Base-by-base conservation (phyloP, 2,329 filamentous ascomycete species). In the Fusarium odoratissimum region DNA sequence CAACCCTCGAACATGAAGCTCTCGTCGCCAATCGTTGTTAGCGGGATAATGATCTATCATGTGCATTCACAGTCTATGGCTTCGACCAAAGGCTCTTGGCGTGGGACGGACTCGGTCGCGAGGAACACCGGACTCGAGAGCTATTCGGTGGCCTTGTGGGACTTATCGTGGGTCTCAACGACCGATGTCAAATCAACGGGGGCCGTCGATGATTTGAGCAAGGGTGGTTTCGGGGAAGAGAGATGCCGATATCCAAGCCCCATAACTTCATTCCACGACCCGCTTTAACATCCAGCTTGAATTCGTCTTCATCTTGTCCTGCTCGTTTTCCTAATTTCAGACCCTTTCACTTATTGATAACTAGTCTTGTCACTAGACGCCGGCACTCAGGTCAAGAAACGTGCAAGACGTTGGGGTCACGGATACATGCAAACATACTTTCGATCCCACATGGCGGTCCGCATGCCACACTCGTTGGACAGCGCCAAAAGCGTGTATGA, bases 341-440 rank as follows among this genome's bases (percentile, higher is more conserved):
- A 49, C 30, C 31, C 23, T 63, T 41, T 33, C 41, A 35, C 45
- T 41, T 54, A 28, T 52, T 48, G 42, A 49, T 58, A 28, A 25
- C 35, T 69, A 55, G 64, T 46, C 16, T 54, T 25, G 7, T 35
- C 28, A 38, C 62, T 67, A 69, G 40, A 28, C 46, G 40, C 52
- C 66, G 46, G 52, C 52, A 46, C 42, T 23, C 23, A 48, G 33
- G 42, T 38, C 42, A 48, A 49, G 37, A 46, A 45, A 65, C 31
- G 46, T 68, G 44, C 48, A 54, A 64, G 63, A 64, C 45, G 46
- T 71, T 35, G 64, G 40, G 40, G 41, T 37, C 31, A 35, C 45
- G 71, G 71, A 51, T 61, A 54, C 64, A 74, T 74, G 63, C 38
- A 74, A 64, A 30, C 71, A 62, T 46, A 49, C 63, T 72, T 73